Evolutionary conservation across 1,139 yeast genomes (phyloP), one percentile per base, ranked within the genome.

Genomic region (Zygosaccharomyces sapae): DNA sequence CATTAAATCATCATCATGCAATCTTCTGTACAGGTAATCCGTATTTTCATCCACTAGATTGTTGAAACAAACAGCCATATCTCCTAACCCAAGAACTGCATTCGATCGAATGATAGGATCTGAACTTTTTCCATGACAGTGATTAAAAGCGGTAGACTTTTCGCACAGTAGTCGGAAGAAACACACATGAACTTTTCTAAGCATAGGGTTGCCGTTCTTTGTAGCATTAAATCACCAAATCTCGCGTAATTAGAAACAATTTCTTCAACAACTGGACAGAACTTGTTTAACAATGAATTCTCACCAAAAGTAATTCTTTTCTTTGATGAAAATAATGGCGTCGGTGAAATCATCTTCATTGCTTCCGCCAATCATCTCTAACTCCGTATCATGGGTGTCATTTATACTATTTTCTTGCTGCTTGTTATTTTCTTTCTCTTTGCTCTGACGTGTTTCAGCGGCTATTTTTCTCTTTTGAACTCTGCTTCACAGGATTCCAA

Each of bases 51-150:
- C 98, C 42, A 92, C 87, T 51, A 90, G 75, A 56, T 87, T 90
- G 62, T 92, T 94, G 75, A 92, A 92, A 61, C 96, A 87, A 16
- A 92, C 97, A 1, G 97, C 96, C 83, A 92, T 86, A 66, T 94
- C 99, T 20, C 98, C 97, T 33, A 94, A 73, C 0, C 96, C 97
- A 30, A 94, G 71, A 1, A 92, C 95, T 48, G 95, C 85, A 63
- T 94, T 94, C 46, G 96, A 85, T 54, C 97, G 75, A 27, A 89
- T 85, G 12, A 87, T 80, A 1, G 96, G 90, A 66, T 86, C 95
- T 7, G 80, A 79, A 0, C 96, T 86, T 53, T 79, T 79, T 87
- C 95, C 87, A 92, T 83, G 38, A 92, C 77, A 0, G 87, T 80
- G 52, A 92, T 79, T 46, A 89, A 72, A 22, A 88, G 70, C 0